These are phyloP conservation scores for Arthrobotrys sphaeroides DNA, from an alignment of 2,329 filamentous ascomycete genomes.

Conservation along the genomic window DNA sequence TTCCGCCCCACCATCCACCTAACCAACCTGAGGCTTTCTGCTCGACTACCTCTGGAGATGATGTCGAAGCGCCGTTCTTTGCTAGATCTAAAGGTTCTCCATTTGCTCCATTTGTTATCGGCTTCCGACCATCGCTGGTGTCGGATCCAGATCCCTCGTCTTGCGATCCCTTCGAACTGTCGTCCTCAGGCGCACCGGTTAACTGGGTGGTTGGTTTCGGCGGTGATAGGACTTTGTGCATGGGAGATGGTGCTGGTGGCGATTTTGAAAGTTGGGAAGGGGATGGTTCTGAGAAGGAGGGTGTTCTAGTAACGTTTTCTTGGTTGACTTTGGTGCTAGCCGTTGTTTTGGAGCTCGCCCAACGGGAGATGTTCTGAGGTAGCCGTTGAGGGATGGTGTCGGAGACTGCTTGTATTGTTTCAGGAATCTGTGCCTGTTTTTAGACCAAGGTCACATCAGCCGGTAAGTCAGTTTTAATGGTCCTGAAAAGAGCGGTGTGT, in stretches of 20 bases:
- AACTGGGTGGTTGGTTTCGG: constrained; percentile 50
- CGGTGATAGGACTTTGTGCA: constrained; percentile 42
- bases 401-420: constrained; percentile 38
- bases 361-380: constrained; percentile 46
- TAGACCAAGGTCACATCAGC: too few species aligned
- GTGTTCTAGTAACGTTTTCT: constrained; percentile 29
- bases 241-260: constrained; percentile 19
- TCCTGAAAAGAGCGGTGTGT: neutral
- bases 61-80: neutral
- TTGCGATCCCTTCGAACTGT: neutral
- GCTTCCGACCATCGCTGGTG: constrained; percentile 4
- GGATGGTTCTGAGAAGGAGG: constrained; percentile 23
- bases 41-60: constrained; percentile 6
- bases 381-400: constrained; percentile 44
- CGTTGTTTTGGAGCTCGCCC: constrained; percentile 34
- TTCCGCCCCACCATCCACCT: constrained; percentile 40
- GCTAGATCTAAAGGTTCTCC: neutral
- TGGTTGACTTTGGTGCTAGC: constrained; percentile 44
- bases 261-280: constrained; percentile 18
- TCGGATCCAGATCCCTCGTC: neutral
- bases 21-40: constrained; percentile 40
- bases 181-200: constrained; percentile 14
- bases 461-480: neutral
- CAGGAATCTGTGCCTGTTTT: constrained; percentile 39
- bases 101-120: constrained; percentile 10